Conservation (phyloP, 352 stramenopile species). For the Pythium utonaiense region DNA sequence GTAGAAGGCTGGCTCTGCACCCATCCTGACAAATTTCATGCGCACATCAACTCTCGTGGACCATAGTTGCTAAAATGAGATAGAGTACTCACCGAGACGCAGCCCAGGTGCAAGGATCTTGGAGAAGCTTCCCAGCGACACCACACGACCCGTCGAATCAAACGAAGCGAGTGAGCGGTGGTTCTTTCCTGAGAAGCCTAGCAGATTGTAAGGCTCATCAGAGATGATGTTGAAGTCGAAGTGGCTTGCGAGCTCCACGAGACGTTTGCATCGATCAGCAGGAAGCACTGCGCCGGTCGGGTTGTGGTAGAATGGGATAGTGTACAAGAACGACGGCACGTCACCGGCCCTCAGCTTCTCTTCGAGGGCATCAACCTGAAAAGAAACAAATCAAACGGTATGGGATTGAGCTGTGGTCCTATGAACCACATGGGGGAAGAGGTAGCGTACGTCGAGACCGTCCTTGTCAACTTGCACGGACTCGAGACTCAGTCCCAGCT, state of each 20-base stretch:
- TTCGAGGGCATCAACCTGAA: constrained; percentile 69
- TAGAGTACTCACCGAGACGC: constrained; percentile 62
- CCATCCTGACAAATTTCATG: constrained; percentile 39
- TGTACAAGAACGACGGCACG: constrained; percentile 89
- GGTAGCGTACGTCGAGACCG: constrained; percentile 56
- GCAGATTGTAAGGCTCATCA: constrained; percentile 94
- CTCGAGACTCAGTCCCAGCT: constrained; percentile 79
- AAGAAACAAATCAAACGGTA: background rate
- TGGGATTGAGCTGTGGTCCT: no score
- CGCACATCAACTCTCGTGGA: no score
- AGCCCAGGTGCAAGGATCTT: constrained; percentile 93
- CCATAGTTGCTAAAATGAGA: background rate
- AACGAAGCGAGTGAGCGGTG: constrained; percentile 63
- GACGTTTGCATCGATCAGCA: constrained; percentile 51
- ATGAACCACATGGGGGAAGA: no score
- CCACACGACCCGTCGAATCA: constrained; percentile 53
- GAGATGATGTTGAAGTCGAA: constrained; percentile 87
- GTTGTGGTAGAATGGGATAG: constrained; percentile 93
- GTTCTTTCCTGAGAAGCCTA: constrained; percentile 61
- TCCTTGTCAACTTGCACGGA: constrained; percentile 72
- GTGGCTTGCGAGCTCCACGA: constrained; percentile 75
- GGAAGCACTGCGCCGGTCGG: constrained; percentile 84
- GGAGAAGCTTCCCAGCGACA: constrained; percentile 93
- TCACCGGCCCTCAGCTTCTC: constrained; percentile 46
- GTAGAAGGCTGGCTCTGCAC: constrained; percentile 53